phyloP scores from a whole-genome alignment of 2,329 filamentous ascomycete genomes.

The Microdochium nivale region DNA sequence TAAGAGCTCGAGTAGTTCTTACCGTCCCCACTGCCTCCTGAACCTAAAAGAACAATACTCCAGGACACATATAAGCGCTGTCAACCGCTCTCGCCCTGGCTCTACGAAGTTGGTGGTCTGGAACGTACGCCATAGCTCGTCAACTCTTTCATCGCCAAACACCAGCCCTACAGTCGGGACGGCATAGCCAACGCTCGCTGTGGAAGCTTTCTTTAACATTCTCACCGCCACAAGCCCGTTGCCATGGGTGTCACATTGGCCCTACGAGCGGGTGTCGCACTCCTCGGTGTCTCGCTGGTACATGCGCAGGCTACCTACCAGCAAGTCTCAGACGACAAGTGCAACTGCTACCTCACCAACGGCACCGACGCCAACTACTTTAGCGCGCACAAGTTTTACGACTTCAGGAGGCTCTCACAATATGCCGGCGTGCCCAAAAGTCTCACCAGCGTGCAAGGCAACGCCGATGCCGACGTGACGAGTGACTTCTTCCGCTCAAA shows the following conservation, averaged over 20 bases:
- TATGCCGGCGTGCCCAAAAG: conserved; percentile 24
- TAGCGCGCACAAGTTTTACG: conserved; percentile 37
- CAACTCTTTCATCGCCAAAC: no score
- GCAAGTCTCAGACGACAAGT: conserved; percentile 19
- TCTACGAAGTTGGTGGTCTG: no score
- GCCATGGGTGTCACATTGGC: conserved; percentile 6
- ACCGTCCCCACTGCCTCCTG: not conserved
- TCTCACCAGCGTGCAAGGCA: conserved; percentile 17
- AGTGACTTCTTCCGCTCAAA: conserved; percentile 20
- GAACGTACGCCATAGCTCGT: no score
- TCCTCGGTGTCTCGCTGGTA: conserved; percentile 7
- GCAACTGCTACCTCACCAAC: conserved; percentile 41
- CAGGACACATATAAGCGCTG: no score
- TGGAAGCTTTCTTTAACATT: not conserved
- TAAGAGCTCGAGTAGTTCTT: not conserved
- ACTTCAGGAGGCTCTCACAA: conserved; percentile 34
- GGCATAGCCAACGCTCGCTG: no score
- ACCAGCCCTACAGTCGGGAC: no score
- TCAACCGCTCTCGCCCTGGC: no score
- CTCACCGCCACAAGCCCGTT: not conserved
- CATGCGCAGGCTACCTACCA: conserved; percentile 9
- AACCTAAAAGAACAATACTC: no score
- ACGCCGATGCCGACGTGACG: conserved; percentile 16
- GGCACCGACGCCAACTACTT: conserved; percentile 33
- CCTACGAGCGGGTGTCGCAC: conserved; percentile 7